phyloP scores from a whole-genome alignment of 805 yeast species.

The Starmerella sirachaensis region DNA sequence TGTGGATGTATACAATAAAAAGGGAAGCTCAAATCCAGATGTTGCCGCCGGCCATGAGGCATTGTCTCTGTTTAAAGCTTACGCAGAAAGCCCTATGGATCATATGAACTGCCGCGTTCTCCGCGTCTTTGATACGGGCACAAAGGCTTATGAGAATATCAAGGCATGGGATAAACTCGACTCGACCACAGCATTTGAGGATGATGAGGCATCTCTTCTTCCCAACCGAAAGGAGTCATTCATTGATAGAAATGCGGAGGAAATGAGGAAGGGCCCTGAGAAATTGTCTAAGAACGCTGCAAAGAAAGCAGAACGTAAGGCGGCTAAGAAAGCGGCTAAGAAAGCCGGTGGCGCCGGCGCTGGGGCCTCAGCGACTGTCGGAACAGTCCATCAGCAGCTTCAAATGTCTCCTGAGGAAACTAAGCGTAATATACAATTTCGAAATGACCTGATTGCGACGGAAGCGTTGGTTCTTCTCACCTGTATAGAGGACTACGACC shows the following conservation, averaged over 20 bases:
- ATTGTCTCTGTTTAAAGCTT: conserved; percentile 27
- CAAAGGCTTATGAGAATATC: conserved; percentile 23
- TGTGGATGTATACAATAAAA: conserved; percentile 26
- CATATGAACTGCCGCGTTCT: conserved; percentile 26
- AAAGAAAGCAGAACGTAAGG: conserved; percentile 24
- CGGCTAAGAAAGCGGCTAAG: conserved; percentile 22
- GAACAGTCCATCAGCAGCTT: conserved; percentile 16
- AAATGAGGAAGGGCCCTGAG: conserved; percentile 3
- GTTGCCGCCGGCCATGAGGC: conserved; percentile 28
- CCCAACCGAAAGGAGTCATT: conserved; percentile 16
- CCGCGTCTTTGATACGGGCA: conserved; percentile 26
- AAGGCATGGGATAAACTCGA: conserved; percentile 29
- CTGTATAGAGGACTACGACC: conserved; percentile 30
- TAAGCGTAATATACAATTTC: conserved; percentile 26
- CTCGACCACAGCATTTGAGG: conserved; percentile 19
- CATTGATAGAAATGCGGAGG: conserved; percentile 13
- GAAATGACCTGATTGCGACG: conserved; percentile 29
- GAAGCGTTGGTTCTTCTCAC: conserved; percentile 35
- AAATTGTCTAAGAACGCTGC: conserved; percentile 26
- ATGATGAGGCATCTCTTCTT: conserved; percentile 11
- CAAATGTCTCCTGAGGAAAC: conserved; percentile 23
- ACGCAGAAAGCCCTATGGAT: conserved; percentile 22
- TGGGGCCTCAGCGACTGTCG: conserved; percentile 10
- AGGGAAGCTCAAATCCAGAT: conserved; percentile 23
- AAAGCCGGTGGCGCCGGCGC: conserved; percentile 15